Percentiles rank a stretch among this genome's conserved stretches.
Evolutionary conservation across 2,329 filamentous ascomycete species (phyloP).

Genomic region (Claviceps africana): DNA sequence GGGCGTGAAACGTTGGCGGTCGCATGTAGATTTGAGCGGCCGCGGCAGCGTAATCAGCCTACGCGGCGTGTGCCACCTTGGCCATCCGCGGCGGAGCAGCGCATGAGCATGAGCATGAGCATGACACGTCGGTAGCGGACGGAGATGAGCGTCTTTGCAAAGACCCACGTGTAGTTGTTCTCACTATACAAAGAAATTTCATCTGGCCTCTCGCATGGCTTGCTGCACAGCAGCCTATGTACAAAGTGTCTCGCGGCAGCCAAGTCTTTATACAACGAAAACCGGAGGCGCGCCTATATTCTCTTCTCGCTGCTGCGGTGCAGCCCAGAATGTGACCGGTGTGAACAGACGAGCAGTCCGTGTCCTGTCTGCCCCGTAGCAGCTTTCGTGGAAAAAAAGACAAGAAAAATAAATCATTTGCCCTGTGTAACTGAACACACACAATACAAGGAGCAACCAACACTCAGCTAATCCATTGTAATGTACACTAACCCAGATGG

Average conservation of each 20-base stretch:
- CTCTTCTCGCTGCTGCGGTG: neutral
- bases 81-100: no score
- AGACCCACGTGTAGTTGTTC: no score
- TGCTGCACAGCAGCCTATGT: neutral
- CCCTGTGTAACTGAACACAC: neutral
- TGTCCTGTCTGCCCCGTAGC: neutral
- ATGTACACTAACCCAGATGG: neutral
- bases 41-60: no score
- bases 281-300: neutral
- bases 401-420: no score
- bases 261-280: neutral
- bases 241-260: neutral
- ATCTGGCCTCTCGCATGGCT: neutral
- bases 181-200: neutral
- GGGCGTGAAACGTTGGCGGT: no score
- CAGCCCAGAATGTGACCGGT: neutral
- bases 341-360: neutral
- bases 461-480: neutral
- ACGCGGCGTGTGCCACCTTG: no score
- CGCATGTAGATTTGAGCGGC: no score
- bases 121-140: no score
- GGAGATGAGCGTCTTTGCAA: no score
- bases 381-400: neutral
- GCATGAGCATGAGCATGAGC: no score
- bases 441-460: neutral